Evolutionary conservation across 2,329 filamentous ascomycete species (phyloP).

Genomic region (Colletotrichum somersetense): DNA sequence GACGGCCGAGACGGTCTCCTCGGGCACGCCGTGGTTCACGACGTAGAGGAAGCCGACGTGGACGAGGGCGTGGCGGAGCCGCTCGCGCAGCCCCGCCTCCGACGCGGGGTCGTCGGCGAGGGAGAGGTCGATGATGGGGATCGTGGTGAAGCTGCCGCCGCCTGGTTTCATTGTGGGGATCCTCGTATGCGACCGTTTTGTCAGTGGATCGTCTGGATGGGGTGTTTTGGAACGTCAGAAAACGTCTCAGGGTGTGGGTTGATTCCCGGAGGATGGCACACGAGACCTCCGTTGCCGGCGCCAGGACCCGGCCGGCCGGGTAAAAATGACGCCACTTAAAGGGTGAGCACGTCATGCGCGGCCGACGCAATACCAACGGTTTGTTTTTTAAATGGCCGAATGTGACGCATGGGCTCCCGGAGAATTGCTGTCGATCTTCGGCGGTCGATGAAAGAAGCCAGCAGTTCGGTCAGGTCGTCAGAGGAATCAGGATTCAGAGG

Average conservation of each 20-base stretch:
- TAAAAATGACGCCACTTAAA: constrained; percentile 10
- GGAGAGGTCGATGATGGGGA: constrained; percentile 65
- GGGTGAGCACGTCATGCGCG: constrained; percentile 29
- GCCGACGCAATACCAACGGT: neutral
- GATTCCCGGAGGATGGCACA: neutral
- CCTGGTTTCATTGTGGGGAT: constrained; percentile 12
- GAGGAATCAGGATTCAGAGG: too few species aligned
- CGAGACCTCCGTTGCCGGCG: constrained; percentile 17
- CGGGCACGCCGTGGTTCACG: constrained; percentile 61
- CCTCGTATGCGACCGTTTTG: neutral
- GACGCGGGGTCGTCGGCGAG: constrained; percentile 52
- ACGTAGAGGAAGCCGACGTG: constrained; percentile 68
- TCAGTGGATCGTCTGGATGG: rapidly evolving
- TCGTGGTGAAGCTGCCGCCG: constrained; percentile 50
- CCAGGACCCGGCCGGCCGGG: neutral
- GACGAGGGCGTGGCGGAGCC: constrained; percentile 61
- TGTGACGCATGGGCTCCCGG: too few species aligned
- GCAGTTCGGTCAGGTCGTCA: too few species aligned
- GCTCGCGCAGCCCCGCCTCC: constrained; percentile 53
- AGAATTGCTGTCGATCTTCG: neutral
- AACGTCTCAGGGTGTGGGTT: neutral
- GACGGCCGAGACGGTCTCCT: constrained; percentile 52
- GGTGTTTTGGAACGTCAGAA: neutral
- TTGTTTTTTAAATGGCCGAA: too few species aligned
- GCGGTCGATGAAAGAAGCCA: neutral